phyloP scores from a whole-genome alignment of 2,329 filamentous ascomycete genomes.

The Periconia macrospinosa region DNA sequence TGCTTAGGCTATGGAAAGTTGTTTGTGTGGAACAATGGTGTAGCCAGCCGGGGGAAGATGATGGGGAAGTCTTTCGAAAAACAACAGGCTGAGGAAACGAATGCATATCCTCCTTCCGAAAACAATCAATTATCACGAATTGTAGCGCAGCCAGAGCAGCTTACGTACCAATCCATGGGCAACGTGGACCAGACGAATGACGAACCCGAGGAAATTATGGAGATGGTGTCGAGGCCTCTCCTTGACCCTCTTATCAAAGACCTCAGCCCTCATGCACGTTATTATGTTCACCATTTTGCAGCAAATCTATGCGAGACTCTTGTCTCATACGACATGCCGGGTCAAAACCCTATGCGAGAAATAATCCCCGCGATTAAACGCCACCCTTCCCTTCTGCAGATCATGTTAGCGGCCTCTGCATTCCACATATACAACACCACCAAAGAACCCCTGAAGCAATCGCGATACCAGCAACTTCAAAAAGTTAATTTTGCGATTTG shows the following conservation, averaged over 20 bases:
- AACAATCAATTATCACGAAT: not conserved
- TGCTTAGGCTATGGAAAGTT: conserved; percentile 66
- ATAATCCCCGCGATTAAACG: conserved; percentile 50
- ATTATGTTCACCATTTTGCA: conserved; percentile 53
- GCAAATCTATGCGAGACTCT: conserved; percentile 59
- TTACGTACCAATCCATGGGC: not conserved
- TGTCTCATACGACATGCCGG: conserved; percentile 50
- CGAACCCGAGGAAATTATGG: not conserved
- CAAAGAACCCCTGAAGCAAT: conserved; percentile 36
- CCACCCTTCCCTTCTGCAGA: conserved; percentile 50
- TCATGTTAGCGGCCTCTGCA: conserved; percentile 53
- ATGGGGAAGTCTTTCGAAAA: conserved; percentile 57
- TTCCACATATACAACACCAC: conserved; percentile 49
- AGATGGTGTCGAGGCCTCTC: conserved; percentile 44
- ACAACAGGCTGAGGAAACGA: conserved; percentile 4
- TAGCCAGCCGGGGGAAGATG: conserved; percentile 56
- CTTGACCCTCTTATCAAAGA: conserved; percentile 61
- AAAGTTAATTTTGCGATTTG: conserved; percentile 35
- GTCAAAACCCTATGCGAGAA: conserved; percentile 53
- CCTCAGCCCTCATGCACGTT: conserved; percentile 50
- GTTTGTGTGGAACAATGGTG: conserved; percentile 61
- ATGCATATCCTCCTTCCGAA: not conserved
- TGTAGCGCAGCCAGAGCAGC: not conserved
- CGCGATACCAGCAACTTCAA: conserved; percentile 34
- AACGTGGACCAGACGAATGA: not conserved